A percentile compares a stretch with the other conserved stretches of the same genome.
These are phyloP conservation scores for Groenewaldozyma sp. DNA, from an alignment of 1,139 yeast species.

Conservation along the genomic window DNA sequence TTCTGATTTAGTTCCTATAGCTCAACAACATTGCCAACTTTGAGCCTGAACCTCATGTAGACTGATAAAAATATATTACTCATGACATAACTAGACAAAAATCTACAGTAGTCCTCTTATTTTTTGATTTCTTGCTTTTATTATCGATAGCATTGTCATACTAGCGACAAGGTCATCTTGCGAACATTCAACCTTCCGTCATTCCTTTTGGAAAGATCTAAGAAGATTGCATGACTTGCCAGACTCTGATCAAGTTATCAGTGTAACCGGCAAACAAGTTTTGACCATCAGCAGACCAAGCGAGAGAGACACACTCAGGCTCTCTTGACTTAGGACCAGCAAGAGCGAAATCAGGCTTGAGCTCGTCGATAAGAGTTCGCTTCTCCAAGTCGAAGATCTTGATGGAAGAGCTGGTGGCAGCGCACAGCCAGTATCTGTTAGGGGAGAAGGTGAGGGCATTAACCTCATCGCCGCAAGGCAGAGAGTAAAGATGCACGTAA, in stretches of 20 bases:
- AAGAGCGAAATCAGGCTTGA: conserved; percentile 94
- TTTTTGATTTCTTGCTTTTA: no score
- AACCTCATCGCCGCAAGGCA: conserved; percentile 93
- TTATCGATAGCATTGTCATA: no score
- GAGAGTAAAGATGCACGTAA: conserved; percentile 85
- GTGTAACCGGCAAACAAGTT: conserved; percentile 99
- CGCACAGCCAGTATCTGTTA: conserved; percentile 99
- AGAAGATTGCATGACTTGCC: conserved; percentile 96
- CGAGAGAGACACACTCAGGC: conserved; percentile 96
- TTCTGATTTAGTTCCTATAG: neutral
- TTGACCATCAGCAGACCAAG: conserved; percentile 99
- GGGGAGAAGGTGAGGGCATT: conserved; percentile 99
- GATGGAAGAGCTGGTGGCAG: conserved; percentile 97
- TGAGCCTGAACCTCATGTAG: no score
- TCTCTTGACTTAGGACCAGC: conserved; percentile 81
- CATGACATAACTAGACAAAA: no score
- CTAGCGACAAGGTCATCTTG: no score
- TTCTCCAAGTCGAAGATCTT: conserved; percentile 98
- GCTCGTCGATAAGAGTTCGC: conserved; percentile 93
- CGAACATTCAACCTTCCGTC: no score
- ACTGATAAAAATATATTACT: no score
- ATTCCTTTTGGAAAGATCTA: no score
- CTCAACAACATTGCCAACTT: no score
- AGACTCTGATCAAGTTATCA: conserved; percentile 98
- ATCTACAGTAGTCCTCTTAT: no score